Conservation (phyloP, 2,329 filamentous ascomycete species). For the Drechslera avenae region DNA sequence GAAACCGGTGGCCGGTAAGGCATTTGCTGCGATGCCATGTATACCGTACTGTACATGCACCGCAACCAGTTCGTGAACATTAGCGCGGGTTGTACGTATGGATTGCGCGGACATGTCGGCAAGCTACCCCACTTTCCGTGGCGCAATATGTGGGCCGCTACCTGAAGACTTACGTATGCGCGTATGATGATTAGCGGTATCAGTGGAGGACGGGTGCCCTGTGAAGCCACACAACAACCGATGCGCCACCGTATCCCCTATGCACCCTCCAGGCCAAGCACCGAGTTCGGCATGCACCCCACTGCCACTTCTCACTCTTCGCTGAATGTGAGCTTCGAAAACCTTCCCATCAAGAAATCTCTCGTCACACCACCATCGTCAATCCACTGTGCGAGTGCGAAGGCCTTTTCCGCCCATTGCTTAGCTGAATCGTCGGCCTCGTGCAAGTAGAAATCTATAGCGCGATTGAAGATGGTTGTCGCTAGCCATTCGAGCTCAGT, state of each 20-base stretch:
- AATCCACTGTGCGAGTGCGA: constrained; percentile 65
- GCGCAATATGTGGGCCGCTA: constrained; percentile 11
- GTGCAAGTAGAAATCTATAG: constrained; percentile 61
- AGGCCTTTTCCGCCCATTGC: constrained; percentile 67
- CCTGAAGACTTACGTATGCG: constrained; percentile 7
- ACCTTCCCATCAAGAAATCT: constrained; percentile 50
- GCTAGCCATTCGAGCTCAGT: constrained; percentile 79
- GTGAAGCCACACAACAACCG: constrained; percentile 5
- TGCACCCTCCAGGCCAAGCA: not conserved
- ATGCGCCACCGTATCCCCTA: constrained; percentile 1
- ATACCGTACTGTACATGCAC: not conserved
- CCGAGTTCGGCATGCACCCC: not conserved
- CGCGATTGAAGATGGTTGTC: constrained; percentile 65
- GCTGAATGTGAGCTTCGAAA: constrained; percentile 37
- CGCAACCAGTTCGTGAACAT: not conserved
- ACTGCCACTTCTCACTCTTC: not conserved
- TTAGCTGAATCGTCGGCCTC: constrained; percentile 62
- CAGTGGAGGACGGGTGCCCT: not conserved
- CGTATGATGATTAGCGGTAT: not conserved
- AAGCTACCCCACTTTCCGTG: constrained; percentile 13
- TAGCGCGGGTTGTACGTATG: not conserved
- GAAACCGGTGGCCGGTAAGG: not conserved
- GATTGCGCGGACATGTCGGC: constrained; percentile 7
- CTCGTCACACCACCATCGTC: constrained; percentile 54
- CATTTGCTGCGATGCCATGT: not conserved